Conservation (phyloP, 2,329 filamentous ascomycete genomes). For the Sordariomycetes sp. region DNA sequence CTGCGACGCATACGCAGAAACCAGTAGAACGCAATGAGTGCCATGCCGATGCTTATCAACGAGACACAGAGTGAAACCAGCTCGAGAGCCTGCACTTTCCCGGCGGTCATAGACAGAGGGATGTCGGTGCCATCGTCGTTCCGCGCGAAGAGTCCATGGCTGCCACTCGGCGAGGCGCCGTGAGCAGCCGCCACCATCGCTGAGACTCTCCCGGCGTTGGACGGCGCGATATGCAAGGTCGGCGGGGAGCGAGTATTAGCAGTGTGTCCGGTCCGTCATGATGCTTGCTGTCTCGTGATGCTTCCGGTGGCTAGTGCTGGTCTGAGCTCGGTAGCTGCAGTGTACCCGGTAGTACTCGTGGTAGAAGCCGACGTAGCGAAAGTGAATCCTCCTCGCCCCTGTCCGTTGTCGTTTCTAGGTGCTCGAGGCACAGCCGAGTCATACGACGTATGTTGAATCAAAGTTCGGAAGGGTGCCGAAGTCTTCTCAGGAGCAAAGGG, state of each 20-base stretch:
- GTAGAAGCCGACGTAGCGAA: background rate
- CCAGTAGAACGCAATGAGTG: conserved; percentile 54
- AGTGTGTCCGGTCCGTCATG: background rate
- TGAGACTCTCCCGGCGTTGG: background rate
- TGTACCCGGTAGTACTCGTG: background rate
- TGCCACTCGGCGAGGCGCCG: background rate
- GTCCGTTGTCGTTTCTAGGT: background rate
- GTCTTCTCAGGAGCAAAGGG: background rate
- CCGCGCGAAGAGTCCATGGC: background rate
- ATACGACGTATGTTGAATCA: background rate
- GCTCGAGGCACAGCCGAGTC: background rate
- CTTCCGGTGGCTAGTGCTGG: background rate
- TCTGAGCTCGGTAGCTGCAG: background rate
- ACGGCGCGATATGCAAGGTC: background rate
- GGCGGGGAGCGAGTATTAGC: background rate
- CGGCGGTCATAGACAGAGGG: background rate
- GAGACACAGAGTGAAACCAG: conserved; percentile 26
- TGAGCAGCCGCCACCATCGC: background rate
- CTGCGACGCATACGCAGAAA: conserved; percentile 63
- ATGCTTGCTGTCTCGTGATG: background rate
- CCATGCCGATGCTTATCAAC: conserved; percentile 44
- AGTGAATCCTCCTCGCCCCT: background rate
- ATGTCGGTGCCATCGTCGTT: background rate
- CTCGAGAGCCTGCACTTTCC: background rate
- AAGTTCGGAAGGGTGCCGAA: background rate